Percentiles rank a stretch among this genome's conserved stretches.
Evolutionary conservation across 352 stramenopile species (phyloP).

Genomic region (Thraustotheca clavata): DNA sequence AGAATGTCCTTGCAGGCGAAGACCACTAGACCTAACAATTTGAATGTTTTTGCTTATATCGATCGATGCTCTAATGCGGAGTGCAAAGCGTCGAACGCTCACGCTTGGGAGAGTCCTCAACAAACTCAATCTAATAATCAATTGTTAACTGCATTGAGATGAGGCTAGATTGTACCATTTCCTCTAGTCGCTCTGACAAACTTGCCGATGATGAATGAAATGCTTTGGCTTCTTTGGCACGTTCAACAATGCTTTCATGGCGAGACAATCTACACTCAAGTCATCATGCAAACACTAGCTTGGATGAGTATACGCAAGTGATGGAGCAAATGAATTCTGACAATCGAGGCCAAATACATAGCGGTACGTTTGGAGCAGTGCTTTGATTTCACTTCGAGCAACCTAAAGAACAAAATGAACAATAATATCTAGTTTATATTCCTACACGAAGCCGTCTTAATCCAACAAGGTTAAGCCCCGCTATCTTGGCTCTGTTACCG

Average conservation of each 20-base stretch:
- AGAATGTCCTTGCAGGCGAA: constrained; percentile 73
- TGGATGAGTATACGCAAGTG: constrained; percentile 38
- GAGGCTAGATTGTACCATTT: neutral
- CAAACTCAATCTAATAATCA: constrained; percentile 53
- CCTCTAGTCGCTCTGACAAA: neutral
- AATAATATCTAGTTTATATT: neutral
- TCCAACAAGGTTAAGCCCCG: constrained; percentile 65
- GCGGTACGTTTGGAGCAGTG: constrained; percentile 64
- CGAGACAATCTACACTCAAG: constrained; percentile 40
- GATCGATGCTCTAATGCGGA: neutral
- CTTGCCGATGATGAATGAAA: too few relatives aligned
- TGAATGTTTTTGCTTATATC: neutral
- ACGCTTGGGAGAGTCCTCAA: constrained; percentile 39
- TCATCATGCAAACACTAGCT: neutral
- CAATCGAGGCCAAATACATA: constrained; percentile 56
- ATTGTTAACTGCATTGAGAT: neutral
- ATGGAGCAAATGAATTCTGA: constrained; percentile 62
- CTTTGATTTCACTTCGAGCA: constrained; percentile 55
- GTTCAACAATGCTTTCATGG: constrained; percentile 41
- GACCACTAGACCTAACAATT: neutral
- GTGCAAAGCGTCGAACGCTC: constrained; percentile 51
- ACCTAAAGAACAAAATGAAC: constrained; percentile 25
- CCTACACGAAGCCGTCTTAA: constrained; percentile 47
- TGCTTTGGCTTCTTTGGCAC: constrained; percentile 52
- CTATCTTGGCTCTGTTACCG: constrained; percentile 69